Conservation (phyloP, 1,139 yeast genomes). For the Yamadazyma kanchanaburiensis region DNA sequence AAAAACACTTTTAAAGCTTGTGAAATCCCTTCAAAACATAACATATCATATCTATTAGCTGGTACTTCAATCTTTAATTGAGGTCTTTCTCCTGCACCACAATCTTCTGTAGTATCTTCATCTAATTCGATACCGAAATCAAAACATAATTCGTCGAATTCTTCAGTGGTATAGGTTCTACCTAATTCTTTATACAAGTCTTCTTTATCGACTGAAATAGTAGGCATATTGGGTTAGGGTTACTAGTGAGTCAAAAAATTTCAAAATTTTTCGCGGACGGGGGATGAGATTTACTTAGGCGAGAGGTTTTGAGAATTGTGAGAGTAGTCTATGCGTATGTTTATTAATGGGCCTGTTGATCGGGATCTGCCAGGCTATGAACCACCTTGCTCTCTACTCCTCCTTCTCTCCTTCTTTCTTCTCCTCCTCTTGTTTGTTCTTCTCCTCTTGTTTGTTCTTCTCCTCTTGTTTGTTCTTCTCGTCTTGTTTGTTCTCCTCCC, state of each 20-base stretch:
- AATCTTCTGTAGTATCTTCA: conserved; percentile 87
- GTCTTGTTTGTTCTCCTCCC: too few species aligned
- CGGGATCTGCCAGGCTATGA: conserved; percentile 1
- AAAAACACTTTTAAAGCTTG: conserved; percentile 90
- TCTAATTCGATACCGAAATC: conserved; percentile 97
- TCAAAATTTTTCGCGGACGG: conserved; percentile 6
- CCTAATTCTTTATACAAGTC: conserved; percentile 85
- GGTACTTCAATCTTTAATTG: conserved; percentile 96
- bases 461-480: too few species aligned
- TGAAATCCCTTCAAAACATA: conserved; percentile 97
- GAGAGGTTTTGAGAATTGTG: too few species aligned
- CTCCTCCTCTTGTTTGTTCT: too few species aligned
- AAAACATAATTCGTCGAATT: conserved; percentile 95
- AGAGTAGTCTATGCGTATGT: too few species aligned
- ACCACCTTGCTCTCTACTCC: too few species aligned
- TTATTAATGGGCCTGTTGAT: background rate
- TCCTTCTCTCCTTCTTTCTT: too few species aligned
- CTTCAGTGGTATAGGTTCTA: conserved; percentile 77
- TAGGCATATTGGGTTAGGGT: too few species aligned
- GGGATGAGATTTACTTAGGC: too few species aligned
- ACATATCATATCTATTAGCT: conserved; percentile 96
- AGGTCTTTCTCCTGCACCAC: conserved; percentile 81
- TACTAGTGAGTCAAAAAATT: conserved; percentile 3
- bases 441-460: too few species aligned
- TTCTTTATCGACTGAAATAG: conserved; percentile 90